These are phyloP conservation scores for Scutellaria barbata DNA, from an alignment of 257 asterid genomes.

Conservation along the genomic window DNA sequence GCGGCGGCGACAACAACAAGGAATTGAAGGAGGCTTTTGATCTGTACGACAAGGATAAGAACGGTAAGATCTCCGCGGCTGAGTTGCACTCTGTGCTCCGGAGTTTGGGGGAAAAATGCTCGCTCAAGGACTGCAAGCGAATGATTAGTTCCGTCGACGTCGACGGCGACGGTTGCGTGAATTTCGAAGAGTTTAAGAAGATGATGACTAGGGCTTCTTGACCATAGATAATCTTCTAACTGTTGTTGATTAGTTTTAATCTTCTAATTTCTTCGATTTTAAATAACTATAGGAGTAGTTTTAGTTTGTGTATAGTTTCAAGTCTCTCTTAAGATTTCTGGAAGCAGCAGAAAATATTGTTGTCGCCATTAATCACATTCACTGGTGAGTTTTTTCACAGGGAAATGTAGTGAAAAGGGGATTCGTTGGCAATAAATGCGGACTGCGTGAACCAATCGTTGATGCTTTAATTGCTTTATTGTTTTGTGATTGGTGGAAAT, in stretches of 20 bases:
- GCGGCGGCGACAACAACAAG: constrained; percentile 46
- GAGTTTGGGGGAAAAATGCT: constrained; percentile 75
- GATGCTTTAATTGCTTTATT: constrained; percentile 28
- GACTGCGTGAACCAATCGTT: constrained; percentile 24
- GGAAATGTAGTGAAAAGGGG: constrained; percentile 14
- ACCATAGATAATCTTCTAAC: constrained; percentile 21
- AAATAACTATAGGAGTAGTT: constrained; percentile 32
- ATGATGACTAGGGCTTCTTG: constrained; percentile 61
- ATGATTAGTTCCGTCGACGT: constrained; percentile 84
- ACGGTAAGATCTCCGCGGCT: constrained; percentile 76
- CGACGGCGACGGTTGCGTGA: constrained; percentile 90
- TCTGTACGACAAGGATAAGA: constrained; percentile 76
- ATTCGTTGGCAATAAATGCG: constrained; percentile 27
- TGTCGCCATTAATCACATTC: constrained; percentile 15
- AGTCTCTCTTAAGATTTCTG: constrained; percentile 9
- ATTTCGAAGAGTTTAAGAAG: constrained; percentile 87
- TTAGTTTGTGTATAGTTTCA: constrained; percentile 33
- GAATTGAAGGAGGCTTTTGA: constrained; percentile 80
- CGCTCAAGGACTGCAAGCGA: constrained; percentile 69
- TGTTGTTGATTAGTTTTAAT: neutral
- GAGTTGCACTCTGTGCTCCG: constrained; percentile 72
- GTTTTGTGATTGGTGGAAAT: constrained; percentile 24
- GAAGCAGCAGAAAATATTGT: neutral
- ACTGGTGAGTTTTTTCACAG: constrained; percentile 16
- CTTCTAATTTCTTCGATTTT: neutral